Evolutionary conservation across 306 rosid genomes (phyloP).

Genomic region (Datisca glomerata): DNA sequence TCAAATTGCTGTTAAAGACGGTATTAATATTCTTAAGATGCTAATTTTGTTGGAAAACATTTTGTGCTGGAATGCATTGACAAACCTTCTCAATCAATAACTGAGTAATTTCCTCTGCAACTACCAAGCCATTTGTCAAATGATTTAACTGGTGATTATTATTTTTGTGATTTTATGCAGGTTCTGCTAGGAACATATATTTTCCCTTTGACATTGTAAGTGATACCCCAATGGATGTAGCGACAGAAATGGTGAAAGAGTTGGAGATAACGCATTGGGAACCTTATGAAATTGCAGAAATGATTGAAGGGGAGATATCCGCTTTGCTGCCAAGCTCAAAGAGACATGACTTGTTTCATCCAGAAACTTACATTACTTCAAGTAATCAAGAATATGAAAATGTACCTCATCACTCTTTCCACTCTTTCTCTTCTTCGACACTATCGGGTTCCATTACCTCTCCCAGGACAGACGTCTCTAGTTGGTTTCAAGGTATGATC

Average conservation of each 20-base stretch:
- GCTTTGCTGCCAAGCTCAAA: constrained; percentile 47
- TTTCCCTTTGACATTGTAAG: constrained; percentile 64
- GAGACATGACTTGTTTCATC: constrained; percentile 13
- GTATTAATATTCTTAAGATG: too few species aligned
- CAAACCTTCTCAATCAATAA: too few species aligned
- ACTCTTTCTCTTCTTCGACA: constrained; percentile 48
- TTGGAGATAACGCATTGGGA: constrained; percentile 75
- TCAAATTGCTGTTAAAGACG: constrained; percentile 53
- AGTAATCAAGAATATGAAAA: constrained; percentile 31
- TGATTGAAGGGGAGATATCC: constrained; percentile 75
- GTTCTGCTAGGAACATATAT: constrained; percentile 54
- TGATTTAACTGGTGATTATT: too few species aligned
- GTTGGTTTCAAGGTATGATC: constrained; percentile 50
- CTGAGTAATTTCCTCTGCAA: too few species aligned
- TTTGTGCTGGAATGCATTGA: too few species aligned
- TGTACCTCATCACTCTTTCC: constrained; percentile 26
- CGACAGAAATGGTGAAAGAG: constrained; percentile 86
- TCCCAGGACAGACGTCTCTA: constrained; percentile 25
- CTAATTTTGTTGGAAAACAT: too few species aligned
- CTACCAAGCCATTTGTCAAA: too few species aligned
- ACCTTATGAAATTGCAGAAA: constrained; percentile 69
- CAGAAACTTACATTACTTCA: constrained; percentile 22
- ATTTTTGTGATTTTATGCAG: constrained; percentile 33
- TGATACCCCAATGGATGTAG: constrained; percentile 75
- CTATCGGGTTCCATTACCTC: constrained; percentile 31